These are phyloP conservation scores for Barnettozyma wickerhamii DNA, from an alignment of 805 yeast genomes.

Conservation along the genomic window DNA sequence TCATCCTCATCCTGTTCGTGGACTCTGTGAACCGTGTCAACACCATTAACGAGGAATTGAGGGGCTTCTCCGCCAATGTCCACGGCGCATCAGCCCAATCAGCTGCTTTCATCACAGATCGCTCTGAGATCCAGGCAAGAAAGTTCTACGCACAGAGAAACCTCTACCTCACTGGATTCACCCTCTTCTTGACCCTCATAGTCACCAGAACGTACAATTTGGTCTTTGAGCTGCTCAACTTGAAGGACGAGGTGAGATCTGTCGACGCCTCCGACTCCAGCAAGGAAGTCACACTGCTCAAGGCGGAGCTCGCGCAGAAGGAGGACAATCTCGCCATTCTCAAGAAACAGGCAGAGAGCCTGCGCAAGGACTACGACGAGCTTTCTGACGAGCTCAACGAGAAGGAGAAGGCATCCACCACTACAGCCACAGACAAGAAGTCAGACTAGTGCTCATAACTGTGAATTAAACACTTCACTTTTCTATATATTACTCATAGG, in stretches of 20 bases:
- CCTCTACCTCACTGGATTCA: constrained; percentile 92
- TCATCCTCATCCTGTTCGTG: constrained; percentile 75
- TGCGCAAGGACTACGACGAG: constrained; percentile 60
- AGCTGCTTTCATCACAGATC: constrained; percentile 41
- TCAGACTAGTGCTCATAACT: neutral
- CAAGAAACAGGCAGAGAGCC: constrained; percentile 66
- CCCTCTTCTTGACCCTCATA: constrained; percentile 82
- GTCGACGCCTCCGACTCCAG: constrained; percentile 27
- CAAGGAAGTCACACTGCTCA: constrained; percentile 17
- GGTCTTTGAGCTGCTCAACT: constrained; percentile 65
- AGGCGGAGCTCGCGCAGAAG: constrained; percentile 34
- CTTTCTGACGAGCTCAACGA: constrained; percentile 16
- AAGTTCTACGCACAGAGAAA: constrained; percentile 95
- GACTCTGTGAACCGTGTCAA: constrained; percentile 86
- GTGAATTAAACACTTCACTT: too few species aligned
- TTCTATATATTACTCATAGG: constrained; percentile 44
- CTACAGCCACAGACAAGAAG: constrained; percentile 17
- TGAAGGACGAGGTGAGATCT: constrained; percentile 55
- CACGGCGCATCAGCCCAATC: constrained; percentile 18
- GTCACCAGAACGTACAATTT: constrained; percentile 79
- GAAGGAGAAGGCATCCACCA: constrained; percentile 1
- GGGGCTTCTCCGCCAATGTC: constrained; percentile 28
- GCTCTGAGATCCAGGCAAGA: constrained; percentile 85
- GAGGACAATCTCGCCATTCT: constrained; percentile 62
- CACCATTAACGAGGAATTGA: constrained; percentile 61